A percentile compares a stretch with the other conserved stretches of the same genome.
These are phyloP conservation scores for Discostella stelligera DNA, from an alignment of 352 stramenopile species.

Conservation along the genomic window DNA sequence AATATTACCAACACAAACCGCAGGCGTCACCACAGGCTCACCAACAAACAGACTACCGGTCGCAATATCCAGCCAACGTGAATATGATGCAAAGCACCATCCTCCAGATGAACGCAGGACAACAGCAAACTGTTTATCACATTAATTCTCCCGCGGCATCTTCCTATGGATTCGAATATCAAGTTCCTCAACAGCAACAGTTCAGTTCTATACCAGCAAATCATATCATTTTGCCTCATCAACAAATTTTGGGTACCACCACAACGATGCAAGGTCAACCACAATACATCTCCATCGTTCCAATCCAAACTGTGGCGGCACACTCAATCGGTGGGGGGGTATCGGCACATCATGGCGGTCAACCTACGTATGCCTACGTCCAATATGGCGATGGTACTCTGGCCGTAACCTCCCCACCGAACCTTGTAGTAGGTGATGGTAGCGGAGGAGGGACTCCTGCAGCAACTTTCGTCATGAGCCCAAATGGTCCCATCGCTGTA, in stretches of 20 bases:
- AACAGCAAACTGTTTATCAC: constrained; percentile 39
- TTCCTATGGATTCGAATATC: constrained; percentile 37
- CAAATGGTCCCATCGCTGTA: constrained; percentile 37
- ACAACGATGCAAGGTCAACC: constrained; percentile 13
- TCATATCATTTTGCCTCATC: constrained; percentile 23
- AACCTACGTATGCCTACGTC: constrained; percentile 42
- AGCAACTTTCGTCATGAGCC: constrained; percentile 40
- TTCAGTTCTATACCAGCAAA: constrained; percentile 14
- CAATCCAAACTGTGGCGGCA: constrained; percentile 28
- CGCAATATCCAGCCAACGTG: constrained; percentile 19
- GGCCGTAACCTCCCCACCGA: constrained; percentile 11
- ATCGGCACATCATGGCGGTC: constrained; percentile 11
- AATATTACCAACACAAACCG: constrained; percentile 28
- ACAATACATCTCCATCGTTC: constrained; percentile 50
- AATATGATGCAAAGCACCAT: constrained; percentile 17
- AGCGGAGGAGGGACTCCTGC: background rate
- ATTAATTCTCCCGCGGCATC: constrained; percentile 26
- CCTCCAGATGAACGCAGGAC: constrained; percentile 14
- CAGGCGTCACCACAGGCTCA: constrained; percentile 10
- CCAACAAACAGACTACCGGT: constrained; percentile 5
- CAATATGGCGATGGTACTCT: constrained; percentile 40
- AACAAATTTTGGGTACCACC: constrained; percentile 14
- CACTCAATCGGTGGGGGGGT: background rate
- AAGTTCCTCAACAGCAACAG: constrained; percentile 28
- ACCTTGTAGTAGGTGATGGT: constrained; percentile 1